Percentiles rank a stretch among this genome's conserved stretches.
These are phyloP conservation scores for Lenwebbia sp. DNA, from an alignment of 345 rosid species.

Conservation along the genomic window DNA sequence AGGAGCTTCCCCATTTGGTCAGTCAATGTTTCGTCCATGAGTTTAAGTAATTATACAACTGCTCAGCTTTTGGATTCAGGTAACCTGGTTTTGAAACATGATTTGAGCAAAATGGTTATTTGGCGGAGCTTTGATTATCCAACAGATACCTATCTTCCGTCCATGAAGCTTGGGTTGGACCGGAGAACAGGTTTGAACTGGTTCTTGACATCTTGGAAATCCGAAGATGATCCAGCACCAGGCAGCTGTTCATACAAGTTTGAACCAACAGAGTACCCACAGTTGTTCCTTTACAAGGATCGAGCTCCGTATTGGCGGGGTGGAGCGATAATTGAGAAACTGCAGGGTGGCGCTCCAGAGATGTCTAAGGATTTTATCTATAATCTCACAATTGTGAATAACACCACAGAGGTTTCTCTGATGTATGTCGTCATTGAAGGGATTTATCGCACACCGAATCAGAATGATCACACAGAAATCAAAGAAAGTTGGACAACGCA, in stretches of 20 bases:
- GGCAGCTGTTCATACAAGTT: constrained; percentile 35
- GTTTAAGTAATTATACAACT: not conserved
- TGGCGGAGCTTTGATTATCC: constrained; percentile 84
- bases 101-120: constrained; percentile 2
- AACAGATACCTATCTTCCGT: constrained; percentile 46
- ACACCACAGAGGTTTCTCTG: constrained; percentile 17
- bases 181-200: constrained; percentile 17
- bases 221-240: constrained; percentile 30
- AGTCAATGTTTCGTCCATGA: constrained; percentile 18
- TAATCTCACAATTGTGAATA: constrained; percentile 17
- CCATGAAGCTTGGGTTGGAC: constrained; percentile 55
- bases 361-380: constrained; percentile 9
- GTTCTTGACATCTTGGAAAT: constrained; percentile 39
- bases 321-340: constrained; percentile 51
- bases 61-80: constrained; percentile 53
- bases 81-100: constrained; percentile 35
- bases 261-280: constrained; percentile 34
- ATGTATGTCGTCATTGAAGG: not conserved
- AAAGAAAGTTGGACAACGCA: too few relatives aligned
- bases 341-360: constrained; percentile 27
- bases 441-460: too few relatives aligned
- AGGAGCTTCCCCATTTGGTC: constrained; percentile 41
- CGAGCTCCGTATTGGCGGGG: constrained; percentile 26
- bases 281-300: constrained; percentile 34
- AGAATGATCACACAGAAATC: too few relatives aligned